Conservation (phyloP, 2,329 filamentous ascomycete genomes). For the Elsinoe ampelina region DNA sequence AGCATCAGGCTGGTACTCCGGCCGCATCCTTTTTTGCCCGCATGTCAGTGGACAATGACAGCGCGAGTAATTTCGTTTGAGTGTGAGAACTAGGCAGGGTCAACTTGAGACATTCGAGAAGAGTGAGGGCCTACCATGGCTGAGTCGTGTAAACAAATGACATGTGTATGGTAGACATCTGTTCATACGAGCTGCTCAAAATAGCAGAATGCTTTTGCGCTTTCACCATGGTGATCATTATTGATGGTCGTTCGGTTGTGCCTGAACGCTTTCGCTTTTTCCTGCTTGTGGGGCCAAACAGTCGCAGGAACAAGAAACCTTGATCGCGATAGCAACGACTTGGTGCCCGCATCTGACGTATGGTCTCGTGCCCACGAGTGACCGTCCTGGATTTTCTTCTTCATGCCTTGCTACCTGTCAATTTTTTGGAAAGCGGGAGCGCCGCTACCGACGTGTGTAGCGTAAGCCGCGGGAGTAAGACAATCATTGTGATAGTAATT, state of each 20-base stretch:
- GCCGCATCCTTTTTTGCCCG: slow-evolving; percentile 2
- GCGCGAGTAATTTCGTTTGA: slow-evolving; percentile 8
- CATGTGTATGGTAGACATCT: background rate
- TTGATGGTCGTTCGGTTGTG: background rate
- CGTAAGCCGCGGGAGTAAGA: background rate
- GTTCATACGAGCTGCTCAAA: background rate
- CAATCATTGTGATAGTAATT: background rate
- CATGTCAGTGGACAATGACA: slow-evolving; percentile 2
- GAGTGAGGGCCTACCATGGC: background rate
- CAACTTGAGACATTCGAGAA: slow-evolving; percentile 4
- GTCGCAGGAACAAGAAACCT: slow-evolving; percentile 7
- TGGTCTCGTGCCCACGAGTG: slow-evolving; percentile 4
- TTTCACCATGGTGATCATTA: too few species aligned
- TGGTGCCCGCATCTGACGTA: slow-evolving; percentile 11
- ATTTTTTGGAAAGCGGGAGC: background rate
- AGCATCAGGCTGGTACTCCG: background rate
- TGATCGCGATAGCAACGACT: slow-evolving; percentile 2
- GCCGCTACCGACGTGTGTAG: too few species aligned
- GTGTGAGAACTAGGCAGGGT: background rate
- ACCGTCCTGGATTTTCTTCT: background rate
- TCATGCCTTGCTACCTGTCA: background rate
- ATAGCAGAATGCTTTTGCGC: background rate
- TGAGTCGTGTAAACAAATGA: background rate
- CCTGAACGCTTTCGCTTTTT: background rate
- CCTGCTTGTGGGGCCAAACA: background rate